These are phyloP conservation scores for Metroxylon sagu DNA, from an alignment of 176 grass and related monocot genomes.

Conservation along the genomic window DNA sequence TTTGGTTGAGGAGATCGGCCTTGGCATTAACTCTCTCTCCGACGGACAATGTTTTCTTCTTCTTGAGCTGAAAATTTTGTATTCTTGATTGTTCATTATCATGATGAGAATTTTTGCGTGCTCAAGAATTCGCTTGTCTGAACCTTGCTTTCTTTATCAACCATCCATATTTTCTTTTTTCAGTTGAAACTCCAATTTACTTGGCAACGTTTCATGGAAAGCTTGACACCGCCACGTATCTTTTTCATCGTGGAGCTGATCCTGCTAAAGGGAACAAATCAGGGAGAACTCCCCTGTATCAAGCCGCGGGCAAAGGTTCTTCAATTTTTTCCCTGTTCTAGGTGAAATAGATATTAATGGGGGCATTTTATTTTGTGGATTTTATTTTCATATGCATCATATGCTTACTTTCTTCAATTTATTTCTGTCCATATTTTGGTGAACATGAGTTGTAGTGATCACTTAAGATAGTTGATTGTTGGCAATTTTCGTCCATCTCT, in stretches of 20 bases:
- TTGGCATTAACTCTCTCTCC: slow-evolving; percentile 5
- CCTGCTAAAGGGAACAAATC: slow-evolving; percentile 10
- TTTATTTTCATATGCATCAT: no score
- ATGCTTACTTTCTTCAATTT: no score
- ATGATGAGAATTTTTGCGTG: no score
- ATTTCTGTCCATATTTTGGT: no score
- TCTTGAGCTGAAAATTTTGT: slow-evolving; percentile 3
- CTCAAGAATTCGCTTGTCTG: no score
- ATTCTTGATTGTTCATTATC: no score
- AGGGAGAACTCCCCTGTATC: slow-evolving; percentile 26
- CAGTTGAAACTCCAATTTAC: slow-evolving; percentile 21
- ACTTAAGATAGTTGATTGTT: no score
- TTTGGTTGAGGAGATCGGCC: slow-evolving; percentile 25
- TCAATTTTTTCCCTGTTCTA: background rate
- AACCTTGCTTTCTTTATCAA: no score
- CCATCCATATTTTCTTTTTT: background rate
- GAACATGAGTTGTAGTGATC: no score
- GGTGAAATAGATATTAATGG: no score
- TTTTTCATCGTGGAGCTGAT: slow-evolving; percentile 30
- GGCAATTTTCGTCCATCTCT: no score
- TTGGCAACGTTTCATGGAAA: background rate
- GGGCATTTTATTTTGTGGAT: no score
- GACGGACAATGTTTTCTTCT: background rate
- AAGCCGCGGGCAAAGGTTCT: slow-evolving; percentile 4
- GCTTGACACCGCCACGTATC: slow-evolving; percentile 13